Percentiles rank a stretch among this genome's conserved stretches.
phyloP scores from a whole-genome alignment of 345 rosid species.

The Adansonia digitata region DNA sequence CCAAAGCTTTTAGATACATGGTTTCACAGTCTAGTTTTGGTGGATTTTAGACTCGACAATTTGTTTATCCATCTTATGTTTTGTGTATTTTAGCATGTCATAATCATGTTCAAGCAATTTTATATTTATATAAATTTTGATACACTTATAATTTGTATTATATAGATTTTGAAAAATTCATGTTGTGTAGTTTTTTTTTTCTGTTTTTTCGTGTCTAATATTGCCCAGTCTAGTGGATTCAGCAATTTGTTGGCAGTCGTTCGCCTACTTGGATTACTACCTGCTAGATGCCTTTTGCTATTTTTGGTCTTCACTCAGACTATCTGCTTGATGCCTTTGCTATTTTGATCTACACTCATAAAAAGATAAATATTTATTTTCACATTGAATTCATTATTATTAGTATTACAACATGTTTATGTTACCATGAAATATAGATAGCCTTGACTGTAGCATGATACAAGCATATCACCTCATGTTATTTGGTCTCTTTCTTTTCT shows the following conservation, averaged over 20 bases:
- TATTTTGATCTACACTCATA: not conserved
- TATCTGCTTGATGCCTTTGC: not conserved
- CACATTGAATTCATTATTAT: no score
- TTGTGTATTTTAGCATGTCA: no score
- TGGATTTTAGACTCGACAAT: no score
- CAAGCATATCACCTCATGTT: not conserved
- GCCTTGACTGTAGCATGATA: not conserved
- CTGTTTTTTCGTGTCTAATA: no score
- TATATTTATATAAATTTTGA: no score
- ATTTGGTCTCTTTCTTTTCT: not conserved
- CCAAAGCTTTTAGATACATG: not conserved
- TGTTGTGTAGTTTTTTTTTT: no score
- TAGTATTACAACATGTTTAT: not conserved
- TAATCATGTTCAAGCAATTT: no score
- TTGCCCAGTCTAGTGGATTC: no score
- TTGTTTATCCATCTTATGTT: no score
- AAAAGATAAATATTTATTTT: not conserved
- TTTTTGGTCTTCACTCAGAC: not conserved
- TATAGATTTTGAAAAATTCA: no score
- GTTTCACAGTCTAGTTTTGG: not conserved
- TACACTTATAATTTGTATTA: no score
- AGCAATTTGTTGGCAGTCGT: not conserved
- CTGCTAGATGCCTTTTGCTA: not conserved
- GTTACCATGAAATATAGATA: not conserved
- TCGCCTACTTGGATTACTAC: not conserved